Base-by-base conservation (phyloP, 2,329 filamentous ascomycete genomes). In the Ascochyta rabiei region DNA sequence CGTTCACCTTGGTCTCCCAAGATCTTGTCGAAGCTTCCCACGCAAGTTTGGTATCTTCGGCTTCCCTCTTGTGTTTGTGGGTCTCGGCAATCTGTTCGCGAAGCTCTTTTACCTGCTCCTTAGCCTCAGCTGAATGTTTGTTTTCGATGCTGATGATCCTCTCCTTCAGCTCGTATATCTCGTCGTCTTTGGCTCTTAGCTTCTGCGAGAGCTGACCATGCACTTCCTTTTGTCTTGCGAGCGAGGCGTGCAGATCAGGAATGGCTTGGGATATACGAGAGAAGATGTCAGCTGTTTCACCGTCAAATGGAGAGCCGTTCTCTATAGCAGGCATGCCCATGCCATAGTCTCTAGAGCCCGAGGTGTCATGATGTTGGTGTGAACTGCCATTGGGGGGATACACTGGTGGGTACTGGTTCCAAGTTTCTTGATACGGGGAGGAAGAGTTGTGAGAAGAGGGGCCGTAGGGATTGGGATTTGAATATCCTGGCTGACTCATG, bases 21-120 rank as follows among this genome's bases (percentile, higher is more conserved):
- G 70, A 65, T 40, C 62, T 68, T 53, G 69, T 75, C 19, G 71
- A 64, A 41, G 68, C 67, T 49, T 72, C 69, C 19, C 74, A 61
- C 41, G 64, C 62, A 19, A 64, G 48, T 42, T 63, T 70, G 10
- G 64, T 64, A 30, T 71, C 67, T 48, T 74, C 64, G n/a, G 68
- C 66, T 42, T 76, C 71, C 33, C 64, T 64, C 55, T 79, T 80
- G 45, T 74, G 73, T 45, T 77, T 79, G 41, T 79, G 77, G 21
- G 77, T 76, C 40, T 75, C 73, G 7, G 69, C 71, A 21, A 82
- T 64, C 56, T 71, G 77, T 46, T 82, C 78, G 57, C 80, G 77
- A 23, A 83, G 69, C 56, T 84, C 80, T 48, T 78, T 81, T 40
- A 80, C 75, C 66, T 81, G 81, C 59, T 82, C 81, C 60, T 84